Evolutionary conservation across 1,284 basidiomycete species (phyloP).

Genomic region (Ustilago xerochloae): DNA sequence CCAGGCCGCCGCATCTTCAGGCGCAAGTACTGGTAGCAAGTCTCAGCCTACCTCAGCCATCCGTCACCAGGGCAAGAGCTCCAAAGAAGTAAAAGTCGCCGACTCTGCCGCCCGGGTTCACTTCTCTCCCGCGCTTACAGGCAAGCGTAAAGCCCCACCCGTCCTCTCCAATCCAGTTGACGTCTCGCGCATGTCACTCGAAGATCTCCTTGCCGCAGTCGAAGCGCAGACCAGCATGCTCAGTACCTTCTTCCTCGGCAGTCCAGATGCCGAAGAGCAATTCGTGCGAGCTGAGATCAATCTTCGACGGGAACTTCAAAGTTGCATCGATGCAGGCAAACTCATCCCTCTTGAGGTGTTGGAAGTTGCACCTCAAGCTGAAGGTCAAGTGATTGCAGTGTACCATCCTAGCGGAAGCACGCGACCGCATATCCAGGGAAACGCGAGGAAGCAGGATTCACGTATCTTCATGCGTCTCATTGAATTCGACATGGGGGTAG

Average conservation of each 20-base stretch:
- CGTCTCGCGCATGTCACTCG: conserved; percentile 69
- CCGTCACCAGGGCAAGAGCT: conserved; percentile 41
- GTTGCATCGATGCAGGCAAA: conserved; percentile 67
- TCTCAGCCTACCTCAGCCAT: conserved; percentile 44
- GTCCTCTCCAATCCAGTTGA: conserved; percentile 64
- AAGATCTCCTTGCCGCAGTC: conserved; percentile 70
- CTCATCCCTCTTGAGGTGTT: conserved; percentile 69
- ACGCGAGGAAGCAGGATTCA: conserved; percentile 71
- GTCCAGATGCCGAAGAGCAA: conserved; percentile 71
- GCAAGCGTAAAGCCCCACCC: conserved; percentile 57
- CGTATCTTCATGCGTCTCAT: conserved; percentile 70
- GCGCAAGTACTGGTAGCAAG: conserved; percentile 22
- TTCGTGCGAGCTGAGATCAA: conserved; percentile 70
- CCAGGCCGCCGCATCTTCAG: neutral
- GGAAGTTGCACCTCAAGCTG: conserved; percentile 65
- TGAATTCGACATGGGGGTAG: conserved; percentile 69
- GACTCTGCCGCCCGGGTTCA: conserved; percentile 41
- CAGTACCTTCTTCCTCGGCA: conserved; percentile 68
- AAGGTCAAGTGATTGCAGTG: conserved; percentile 70
- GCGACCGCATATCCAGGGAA: conserved; percentile 70
- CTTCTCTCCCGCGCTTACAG: conserved; percentile 66
- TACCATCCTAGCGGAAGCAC: conserved; percentile 71
- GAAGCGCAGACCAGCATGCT: conserved; percentile 69
- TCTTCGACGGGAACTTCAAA: conserved; percentile 69
- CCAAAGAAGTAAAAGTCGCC: conserved; percentile 33